phyloP scores from a whole-genome alignment of 2,329 filamentous ascomycete genomes.

The Beauveria asiatica region DNA sequence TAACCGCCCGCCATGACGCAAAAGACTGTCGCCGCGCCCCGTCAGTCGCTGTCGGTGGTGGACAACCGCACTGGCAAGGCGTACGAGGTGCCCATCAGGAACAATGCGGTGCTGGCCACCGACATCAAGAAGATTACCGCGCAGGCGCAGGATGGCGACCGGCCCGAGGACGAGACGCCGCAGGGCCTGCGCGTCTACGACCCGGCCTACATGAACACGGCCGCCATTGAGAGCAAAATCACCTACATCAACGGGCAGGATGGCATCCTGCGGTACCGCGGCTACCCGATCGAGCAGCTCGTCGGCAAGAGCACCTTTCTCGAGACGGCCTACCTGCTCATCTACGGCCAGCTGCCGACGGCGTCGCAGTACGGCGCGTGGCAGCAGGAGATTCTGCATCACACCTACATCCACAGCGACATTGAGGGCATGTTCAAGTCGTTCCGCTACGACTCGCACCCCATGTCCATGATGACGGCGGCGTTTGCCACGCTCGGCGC shows the following conservation, averaged over 20 bases:
- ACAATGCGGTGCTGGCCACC: conserved; percentile 41
- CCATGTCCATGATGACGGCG: conserved; percentile 43
- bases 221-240: conserved; percentile 39
- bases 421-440: conserved; percentile 43
- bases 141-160: conserved; percentile 22
- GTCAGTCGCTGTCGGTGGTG: conserved; percentile 32
- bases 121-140: conserved; percentile 44
- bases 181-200: conserved; percentile 42
- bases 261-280: conserved; percentile 43
- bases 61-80: conserved; percentile 41
- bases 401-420: conserved; percentile 40
- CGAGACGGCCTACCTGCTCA: conserved; percentile 40
- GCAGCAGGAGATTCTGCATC: conserved; percentile 41
- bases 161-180: conserved; percentile 36
- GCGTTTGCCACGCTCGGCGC: conserved; percentile 41
- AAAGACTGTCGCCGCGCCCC: conserved; percentile 13
- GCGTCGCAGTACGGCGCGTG: conserved; percentile 30
- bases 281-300: conserved; percentile 43
- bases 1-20: neutral
- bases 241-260: conserved; percentile 45
- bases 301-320: conserved; percentile 41
- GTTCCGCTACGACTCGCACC: conserved; percentile 43
- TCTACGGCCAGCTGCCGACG: conserved; percentile 42
- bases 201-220: conserved; percentile 46
- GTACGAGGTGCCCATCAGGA: conserved; percentile 40